These are phyloP conservation scores for Hypoxylon rubiginosum DNA, from an alignment of 2,329 filamentous ascomycete species.

Conservation along the genomic window DNA sequence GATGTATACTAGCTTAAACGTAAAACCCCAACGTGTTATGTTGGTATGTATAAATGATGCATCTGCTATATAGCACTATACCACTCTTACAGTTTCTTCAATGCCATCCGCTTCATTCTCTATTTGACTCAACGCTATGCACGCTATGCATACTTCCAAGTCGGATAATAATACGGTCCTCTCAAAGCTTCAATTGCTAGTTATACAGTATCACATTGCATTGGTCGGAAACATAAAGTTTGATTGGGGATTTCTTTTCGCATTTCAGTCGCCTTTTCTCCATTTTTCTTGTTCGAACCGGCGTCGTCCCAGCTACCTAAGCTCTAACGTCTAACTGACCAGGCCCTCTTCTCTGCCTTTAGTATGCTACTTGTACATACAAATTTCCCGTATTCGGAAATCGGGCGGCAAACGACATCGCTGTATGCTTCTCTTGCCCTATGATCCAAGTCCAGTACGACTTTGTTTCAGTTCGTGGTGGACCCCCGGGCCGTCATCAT, in stretches of 20 bases:
- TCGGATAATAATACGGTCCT: neutral
- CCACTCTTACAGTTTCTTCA: neutral
- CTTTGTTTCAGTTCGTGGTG: constrained; percentile 28
- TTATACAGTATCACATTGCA: constrained; percentile 4
- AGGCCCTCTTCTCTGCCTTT: constrained; percentile 22
- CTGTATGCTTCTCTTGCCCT: constrained; percentile 12
- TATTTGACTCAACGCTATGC: neutral
- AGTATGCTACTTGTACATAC: constrained; percentile 41
- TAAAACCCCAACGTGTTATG: no score
- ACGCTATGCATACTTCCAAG: neutral
- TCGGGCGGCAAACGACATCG: constrained; percentile 32
- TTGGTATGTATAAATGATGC: neutral
- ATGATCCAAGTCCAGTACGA: constrained; percentile 6
- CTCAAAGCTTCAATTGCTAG: neutral
- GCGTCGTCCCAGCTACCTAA: constrained; percentile 13
- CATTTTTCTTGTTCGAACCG: constrained; percentile 5
- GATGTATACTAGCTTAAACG: no score
- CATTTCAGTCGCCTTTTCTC: constrained; percentile 39
- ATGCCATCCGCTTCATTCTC: neutral
- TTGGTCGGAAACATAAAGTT: neutral
- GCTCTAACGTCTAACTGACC: constrained; percentile 39
- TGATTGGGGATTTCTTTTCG: constrained; percentile 46
- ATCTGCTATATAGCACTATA: neutral
- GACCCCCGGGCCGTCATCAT: constrained; percentile 26
- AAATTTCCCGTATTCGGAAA: constrained; percentile 27